Evolutionary conservation across 306 rosid genomes (phyloP), one percentile per base, ranked within the genome.

Genomic region (Quercus dentata): DNA sequence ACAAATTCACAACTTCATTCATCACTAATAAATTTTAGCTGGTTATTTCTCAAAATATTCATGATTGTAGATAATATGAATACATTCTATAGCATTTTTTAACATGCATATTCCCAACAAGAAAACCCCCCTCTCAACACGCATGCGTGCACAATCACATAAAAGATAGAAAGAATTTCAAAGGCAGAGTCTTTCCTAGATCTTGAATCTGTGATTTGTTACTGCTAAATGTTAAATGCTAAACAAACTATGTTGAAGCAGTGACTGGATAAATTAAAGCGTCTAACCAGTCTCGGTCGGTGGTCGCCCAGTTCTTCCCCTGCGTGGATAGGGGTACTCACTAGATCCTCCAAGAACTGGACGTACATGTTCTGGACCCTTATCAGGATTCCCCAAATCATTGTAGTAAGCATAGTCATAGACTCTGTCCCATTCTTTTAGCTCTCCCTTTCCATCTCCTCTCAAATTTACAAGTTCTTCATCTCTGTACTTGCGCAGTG

Each of bases 351-450:
- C 98, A 6, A 93, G 94, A 77, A 86, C 83, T 0, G 89, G 94
- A 63, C 97, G 97, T 33, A 79, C 90, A 55, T 79, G 70, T 1
- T 61, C 27, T 33, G 44, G n/a, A 13, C 87, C 86, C 23, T 54
- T 35, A 71, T 88, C 92, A 0, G 94, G 89, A 4, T 84, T 78
- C 0, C 92, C 97, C 76, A 93, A 79, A 81, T 93, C 94, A 71
- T 93, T 93, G 86, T 93, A 93, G 75, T 67, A 84, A 83, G 89
- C 97, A 62, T 91, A 91, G 68, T 93, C 98, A 82, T 93, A 93
- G 25, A 93, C 77, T 38, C 94, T 89, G 27, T 93, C 97, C 83
- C 87, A 86, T 71, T 91, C 97, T 19, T 88, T 59, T 62, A 90
- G 98, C 83, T 91, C 87, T 41, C 91, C 93, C 9, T 59, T 80